Base-by-base conservation (phyloP, 163 green algal genomes). In the Chlamydomonas reinhardtii region DNA sequence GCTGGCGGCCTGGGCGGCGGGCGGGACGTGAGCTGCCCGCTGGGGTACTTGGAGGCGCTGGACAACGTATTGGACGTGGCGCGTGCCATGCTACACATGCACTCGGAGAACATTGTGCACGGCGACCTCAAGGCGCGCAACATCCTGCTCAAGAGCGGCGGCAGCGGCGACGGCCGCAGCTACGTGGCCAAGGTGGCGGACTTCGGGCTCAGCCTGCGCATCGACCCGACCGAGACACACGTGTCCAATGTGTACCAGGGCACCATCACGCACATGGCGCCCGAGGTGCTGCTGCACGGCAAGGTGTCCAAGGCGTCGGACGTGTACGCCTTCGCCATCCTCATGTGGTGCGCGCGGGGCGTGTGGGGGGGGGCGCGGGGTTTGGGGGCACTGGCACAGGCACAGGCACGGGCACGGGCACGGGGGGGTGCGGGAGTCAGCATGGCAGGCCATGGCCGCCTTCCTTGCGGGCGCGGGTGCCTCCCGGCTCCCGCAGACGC, bases 21-120 rank as follows among this genome's bases (percentile, higher is more conserved):
- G 62, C 35, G 9, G 39, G 8, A 12, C 61, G 68, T 24, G 20
- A 72, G 14, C 32, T 85, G 79, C 52, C 79, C 79, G 31, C 48
- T 85, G 66, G 79, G 79, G 11, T 87, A 87, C 59, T 27, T 72
- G 35, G 70, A 54, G 12, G 74, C 94, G 69, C 54, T 94, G 27
- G 89, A 89, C 27, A 90, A 84, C 2, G 86, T 82, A 4, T 76
- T 93, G 37, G 93, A 96, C 70, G 90, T 96, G 54, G 93, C 91
- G n/a, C 83, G 92, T 35, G 93, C 87, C 16, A 92, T 94, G 89
- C 77, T 89, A 73, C 94, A 96, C 91, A 89, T 97, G 72, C 95
- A 97, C 87, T 75, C 32, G 83, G 73, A 92, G 61, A 96, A 96
- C 85, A 93, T 97, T 68, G 90, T 97, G 76, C 88, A 90, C 66